Evolutionary conservation across 1,284 basidiomycete species (phyloP).

Genomic region (Vanrija sp.): DNA sequence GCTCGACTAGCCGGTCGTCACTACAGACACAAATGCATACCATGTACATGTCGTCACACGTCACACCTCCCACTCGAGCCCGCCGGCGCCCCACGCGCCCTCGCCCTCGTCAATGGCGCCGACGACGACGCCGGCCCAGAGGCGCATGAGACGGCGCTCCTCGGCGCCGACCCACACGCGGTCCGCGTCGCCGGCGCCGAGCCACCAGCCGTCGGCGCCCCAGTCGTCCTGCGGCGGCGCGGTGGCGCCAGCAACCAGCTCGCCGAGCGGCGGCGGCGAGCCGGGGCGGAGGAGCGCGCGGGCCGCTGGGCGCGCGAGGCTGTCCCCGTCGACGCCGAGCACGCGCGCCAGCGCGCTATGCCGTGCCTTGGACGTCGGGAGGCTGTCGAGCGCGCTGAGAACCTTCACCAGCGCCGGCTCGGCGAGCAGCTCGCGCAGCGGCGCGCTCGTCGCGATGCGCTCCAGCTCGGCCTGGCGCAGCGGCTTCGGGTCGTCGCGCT

Average conservation of each 20-base stretch:
- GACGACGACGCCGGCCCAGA: slow-evolving; percentile 36
- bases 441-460: slow-evolving; percentile 38
- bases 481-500: slow-evolving; percentile 46
- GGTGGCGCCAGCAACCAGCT: slow-evolving; percentile 21
- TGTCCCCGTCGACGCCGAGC: slow-evolving; percentile 32
- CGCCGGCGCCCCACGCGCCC: slow-evolving; percentile 33
- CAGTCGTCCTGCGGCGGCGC: slow-evolving; percentile 8
- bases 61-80: slow-evolving; percentile 39
- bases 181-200: slow-evolving; percentile 18
- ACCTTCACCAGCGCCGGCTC: slow-evolving; percentile 29
- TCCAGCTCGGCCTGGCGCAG: slow-evolving; percentile 40
- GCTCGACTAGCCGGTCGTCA: no score
- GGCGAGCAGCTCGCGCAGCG: slow-evolving; percentile 34
- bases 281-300: slow-evolving; percentile 25
- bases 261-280: slow-evolving; percentile 38
- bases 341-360: slow-evolving; percentile 28
- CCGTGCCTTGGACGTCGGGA: slow-evolving; percentile 14
- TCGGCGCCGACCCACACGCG: slow-evolving; percentile 41
- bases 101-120: slow-evolving; percentile 32
- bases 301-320: slow-evolving; percentile 24
- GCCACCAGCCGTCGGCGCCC: slow-evolving; percentile 34
- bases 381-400: slow-evolving; percentile 33
- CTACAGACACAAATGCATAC: no score
- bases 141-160: slow-evolving; percentile 35
- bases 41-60: no score